Evolutionary conservation across 805 yeast species (phyloP).

Genomic region (Saturnispora saitoi): DNA sequence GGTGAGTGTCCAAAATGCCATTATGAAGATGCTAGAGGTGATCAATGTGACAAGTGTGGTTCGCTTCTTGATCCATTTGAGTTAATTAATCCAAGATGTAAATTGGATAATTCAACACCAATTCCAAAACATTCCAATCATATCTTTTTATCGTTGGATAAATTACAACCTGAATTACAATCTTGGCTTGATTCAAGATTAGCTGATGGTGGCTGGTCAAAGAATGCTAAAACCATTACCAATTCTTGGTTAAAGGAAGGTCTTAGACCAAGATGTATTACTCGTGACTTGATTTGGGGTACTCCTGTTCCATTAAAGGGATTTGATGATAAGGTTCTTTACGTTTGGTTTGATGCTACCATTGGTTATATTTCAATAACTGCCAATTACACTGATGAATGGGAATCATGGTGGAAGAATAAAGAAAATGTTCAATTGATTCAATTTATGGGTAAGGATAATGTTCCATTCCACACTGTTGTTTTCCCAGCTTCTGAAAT

Average conservation of each 20-base stretch:
- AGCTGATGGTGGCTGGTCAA: constrained; percentile 79
- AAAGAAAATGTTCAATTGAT: constrained; percentile 84
- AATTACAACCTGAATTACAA: constrained; percentile 66
- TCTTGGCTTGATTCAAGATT: constrained; percentile 67
- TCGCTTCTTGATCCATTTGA: constrained; percentile 83
- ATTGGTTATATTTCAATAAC: constrained; percentile 96
- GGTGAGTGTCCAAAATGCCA: constrained; percentile 95
- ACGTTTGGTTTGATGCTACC: constrained; percentile 98
- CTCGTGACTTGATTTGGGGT: constrained; percentile 97
- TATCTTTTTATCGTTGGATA: constrained; percentile 73
- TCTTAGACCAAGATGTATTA: constrained; percentile 86
- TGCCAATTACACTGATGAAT: constrained; percentile 74
- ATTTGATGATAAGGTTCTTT: constrained; percentile 81
- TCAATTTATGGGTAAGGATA: constrained; percentile 99
- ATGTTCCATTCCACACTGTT: constrained; percentile 97
- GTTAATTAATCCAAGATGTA: constrained; percentile 90
- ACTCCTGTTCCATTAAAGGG: constrained; percentile 92
- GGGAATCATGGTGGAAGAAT: constrained; percentile 42
- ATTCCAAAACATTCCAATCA: constrained; percentile 76
- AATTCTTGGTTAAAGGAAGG: constrained; percentile 93
- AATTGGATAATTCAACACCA: constrained; percentile 79
- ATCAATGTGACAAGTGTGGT: constrained; percentile 98
- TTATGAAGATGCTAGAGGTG: constrained; percentile 97
- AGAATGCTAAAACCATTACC: constrained; percentile 82
- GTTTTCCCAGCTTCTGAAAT: constrained; percentile 91